Evolutionary conservation across 495 filamentous ascomycete genomes (phyloP).

Genomic region (Astrothelium subdiscretum): DNA sequence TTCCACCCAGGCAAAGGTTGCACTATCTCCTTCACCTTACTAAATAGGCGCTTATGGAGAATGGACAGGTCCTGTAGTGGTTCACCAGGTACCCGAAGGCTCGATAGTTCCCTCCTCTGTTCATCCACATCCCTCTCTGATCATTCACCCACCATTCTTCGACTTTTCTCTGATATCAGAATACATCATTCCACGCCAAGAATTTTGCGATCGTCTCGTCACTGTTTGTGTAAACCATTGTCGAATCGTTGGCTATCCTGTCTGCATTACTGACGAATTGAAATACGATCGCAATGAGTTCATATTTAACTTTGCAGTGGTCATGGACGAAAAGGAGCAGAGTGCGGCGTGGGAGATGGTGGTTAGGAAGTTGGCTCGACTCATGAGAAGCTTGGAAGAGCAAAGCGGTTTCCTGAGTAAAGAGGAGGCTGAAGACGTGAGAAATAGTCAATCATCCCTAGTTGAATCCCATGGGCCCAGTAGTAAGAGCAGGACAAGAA

Average conservation of each 20-base stretch:
- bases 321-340: slow-evolving; percentile 44
- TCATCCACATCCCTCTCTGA: slow-evolving; percentile 38
- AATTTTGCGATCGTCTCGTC: slow-evolving; percentile 79
- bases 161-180: slow-evolving; percentile 72
- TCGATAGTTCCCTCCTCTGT: slow-evolving; percentile 54
- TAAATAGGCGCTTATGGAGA: slow-evolving; percentile 27
- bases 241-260: slow-evolving; percentile 77
- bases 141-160: slow-evolving; percentile 52
- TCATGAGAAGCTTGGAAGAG: slow-evolving; percentile 81
- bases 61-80: slow-evolving; percentile 52
- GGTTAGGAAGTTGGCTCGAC: slow-evolving; percentile 67
- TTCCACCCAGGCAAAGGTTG: slow-evolving; percentile 84
- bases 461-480: slow-evolving; percentile 13
- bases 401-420: slow-evolving; percentile 65
- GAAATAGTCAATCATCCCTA: neutral
- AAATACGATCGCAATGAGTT: slow-evolving; percentile 79
- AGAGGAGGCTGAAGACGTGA: slow-evolving; percentile 27
- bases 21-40: neutral
- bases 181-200: slow-evolving; percentile 85
- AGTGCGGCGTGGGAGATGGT: slow-evolving; percentile 55
- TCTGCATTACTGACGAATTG: slow-evolving; percentile 51
- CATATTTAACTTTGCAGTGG: slow-evolving; percentile 93
- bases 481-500: slow-evolving; percentile 41
- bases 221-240: slow-evolving; percentile 61
- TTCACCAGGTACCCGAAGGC: slow-evolving; percentile 61